Base-by-base conservation (phyloP, 2,329 filamentous ascomycete genomes). In the Aspergillus unguis region DNA sequence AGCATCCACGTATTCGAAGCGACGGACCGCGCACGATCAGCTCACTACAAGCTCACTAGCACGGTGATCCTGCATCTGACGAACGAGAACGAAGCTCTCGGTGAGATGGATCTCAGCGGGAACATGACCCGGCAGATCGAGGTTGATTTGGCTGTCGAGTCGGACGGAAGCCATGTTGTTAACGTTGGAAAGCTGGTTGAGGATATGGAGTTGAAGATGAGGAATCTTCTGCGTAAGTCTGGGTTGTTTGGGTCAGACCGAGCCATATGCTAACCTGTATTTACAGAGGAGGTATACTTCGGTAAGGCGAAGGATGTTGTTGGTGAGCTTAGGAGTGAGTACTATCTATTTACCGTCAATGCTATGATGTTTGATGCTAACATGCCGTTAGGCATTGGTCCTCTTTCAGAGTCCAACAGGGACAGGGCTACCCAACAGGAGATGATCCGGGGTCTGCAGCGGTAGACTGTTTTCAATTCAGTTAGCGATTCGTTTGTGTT, bases 151-250 rank as follows among this genome's bases (percentile, higher is more conserved):
- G 84, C 89, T 6, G 89, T 96, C 35, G 90, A 95, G 62, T 87
- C 86, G 65, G 92, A 97, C 73, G 87, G 88, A 62, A 90, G 88
- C 71, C 94, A 99, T 78, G 94, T 99, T 64, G 89, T 88, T 64
- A 99, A 99, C 74, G 90, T 97, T 55, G 94, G 94, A 53, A 82
- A 86, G 59, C 80, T 99, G 68, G 92, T 99, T 48, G 94, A 99
- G 79, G 94, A 99, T 73, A 97, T 99, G 94, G 94, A 99, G 77
- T 84, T 96, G 71, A 96, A 96, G 81, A 97, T 99, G 94, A 85
- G 94, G 60, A 99, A 99, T 74, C 74, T 97, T 73, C 78, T 99
- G 71, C 92, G 78, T 80, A 71, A 58, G 75, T 69, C 2, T 37
- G 17, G 17, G 17, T 25, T 40, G 23, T n/a, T 23, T 29, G 10